Base-by-base conservation (phyloP, 768 basidiomycete genomes). In the Russula compacta region DNA sequence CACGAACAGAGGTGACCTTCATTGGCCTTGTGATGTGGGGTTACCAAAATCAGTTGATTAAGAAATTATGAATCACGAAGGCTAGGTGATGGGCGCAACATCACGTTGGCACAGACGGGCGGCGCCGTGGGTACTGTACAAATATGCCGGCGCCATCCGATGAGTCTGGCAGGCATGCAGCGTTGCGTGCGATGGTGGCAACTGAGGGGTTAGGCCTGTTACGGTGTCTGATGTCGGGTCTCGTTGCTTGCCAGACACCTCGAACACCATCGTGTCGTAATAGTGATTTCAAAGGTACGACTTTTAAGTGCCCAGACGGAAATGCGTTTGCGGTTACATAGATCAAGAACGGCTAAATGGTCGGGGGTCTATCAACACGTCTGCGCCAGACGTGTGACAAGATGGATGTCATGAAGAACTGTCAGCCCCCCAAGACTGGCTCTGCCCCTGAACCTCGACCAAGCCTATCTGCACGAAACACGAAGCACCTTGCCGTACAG, bases 81-180 rank as follows among this genome's bases (percentile, higher is more conserved):
- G 32, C 52, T 53, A 58, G 56, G 52, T 63, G 61, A 63, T 54
- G 61, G 61, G 61, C 61, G 61, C 61, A 63, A 39, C 51, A 3
- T 58, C 61, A 62, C 32, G 44, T 62, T 58, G 52, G 33, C 40
- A 24, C 52, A 57, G 56, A 19, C 36, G 40, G 57, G 39, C 24
- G 33, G 61, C 51, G 46, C 56, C 61, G 61, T 53, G 61, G 43
- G 56, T 58, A 50, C 55, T 12, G 50, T 15, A 52, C 35, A 40
- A 51, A 47, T 48, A 52, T 44, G 46, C 43, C 52, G 48, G 53
- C 32, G 39, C 38, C 29, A 35, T 44, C 44, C 39, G 39, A 53
- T 35, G 8, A 11, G 36, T 43, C 39, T 48, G 38, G 35, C 48
- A 56, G 19, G 46, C 35, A 47, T 46, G 51, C 29, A 19, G 53